A percentile compares a stretch with the other conserved stretches of the same genome.
These are phyloP conservation scores for Anthracocystis panici-leucophaei DNA, from an alignment of 1,284 basidiomycete species.

Conservation along the genomic window DNA sequence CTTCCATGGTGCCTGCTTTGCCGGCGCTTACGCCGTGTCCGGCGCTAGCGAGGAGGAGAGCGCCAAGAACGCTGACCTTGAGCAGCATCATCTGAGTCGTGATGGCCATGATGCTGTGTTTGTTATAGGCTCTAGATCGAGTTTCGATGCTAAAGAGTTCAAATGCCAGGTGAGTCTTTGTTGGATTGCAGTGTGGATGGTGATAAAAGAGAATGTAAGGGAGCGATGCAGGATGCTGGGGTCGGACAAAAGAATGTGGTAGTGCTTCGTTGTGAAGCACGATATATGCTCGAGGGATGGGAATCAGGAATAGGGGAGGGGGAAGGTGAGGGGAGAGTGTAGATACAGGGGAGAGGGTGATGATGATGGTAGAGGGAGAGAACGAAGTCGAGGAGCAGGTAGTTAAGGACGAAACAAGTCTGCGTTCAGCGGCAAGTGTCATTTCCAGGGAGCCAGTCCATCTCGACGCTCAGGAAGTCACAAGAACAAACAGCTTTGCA, in stretches of 20 bases:
- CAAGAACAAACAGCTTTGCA: too few relatives aligned
- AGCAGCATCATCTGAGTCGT: conserved; percentile 17
- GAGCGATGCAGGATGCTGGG: not conserved
- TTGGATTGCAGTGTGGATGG: not conserved
- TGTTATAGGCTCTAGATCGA: not conserved
- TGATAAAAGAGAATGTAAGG: not conserved
- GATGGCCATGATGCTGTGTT: conserved; percentile 5
- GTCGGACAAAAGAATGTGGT: conserved; percentile 1
- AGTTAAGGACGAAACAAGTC: not conserved
- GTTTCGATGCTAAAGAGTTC: not conserved
- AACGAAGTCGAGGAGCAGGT: not conserved
- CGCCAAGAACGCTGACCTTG: conserved; percentile 28
- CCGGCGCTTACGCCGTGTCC: conserved; percentile 18
- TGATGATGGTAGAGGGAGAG: conserved; percentile 2
- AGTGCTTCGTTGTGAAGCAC: not conserved
- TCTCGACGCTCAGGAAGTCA: too few relatives aligned
- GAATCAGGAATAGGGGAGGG: not conserved
- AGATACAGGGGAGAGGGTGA: not conserved
- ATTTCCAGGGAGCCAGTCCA: too few relatives aligned
- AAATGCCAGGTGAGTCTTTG: not conserved
- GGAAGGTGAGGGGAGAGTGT: not conserved
- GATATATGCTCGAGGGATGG: not conserved
- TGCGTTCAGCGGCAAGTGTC: too few relatives aligned
- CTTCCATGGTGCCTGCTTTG: conserved; percentile 49
- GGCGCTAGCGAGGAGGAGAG: conserved; percentile 20